Conservation (phyloP, 441 rosid species). For the Adansonia madagascariensis region DNA sequence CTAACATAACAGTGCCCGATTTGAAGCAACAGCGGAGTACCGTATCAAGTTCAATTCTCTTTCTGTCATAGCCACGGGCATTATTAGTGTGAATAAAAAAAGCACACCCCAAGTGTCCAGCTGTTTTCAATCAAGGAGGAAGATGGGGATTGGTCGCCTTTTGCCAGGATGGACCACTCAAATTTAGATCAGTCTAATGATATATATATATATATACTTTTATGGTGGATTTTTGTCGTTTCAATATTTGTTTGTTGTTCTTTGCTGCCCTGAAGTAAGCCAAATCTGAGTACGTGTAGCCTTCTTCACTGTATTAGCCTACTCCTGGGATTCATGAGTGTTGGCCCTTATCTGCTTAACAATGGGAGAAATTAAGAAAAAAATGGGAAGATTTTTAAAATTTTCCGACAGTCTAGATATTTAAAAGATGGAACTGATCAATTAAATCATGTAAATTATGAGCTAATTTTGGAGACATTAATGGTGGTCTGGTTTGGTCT, state of each 20-base stretch:
- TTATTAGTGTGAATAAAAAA: too few relatives aligned
- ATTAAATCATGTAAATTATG: not conserved
- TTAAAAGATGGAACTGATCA: not conserved
- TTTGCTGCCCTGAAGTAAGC: not conserved
- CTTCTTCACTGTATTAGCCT: not conserved
- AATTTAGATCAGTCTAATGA: not conserved
- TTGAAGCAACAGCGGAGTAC: not conserved
- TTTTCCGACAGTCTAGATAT: not conserved
- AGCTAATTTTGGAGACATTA: slow-evolving; percentile 2
- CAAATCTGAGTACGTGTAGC: not conserved
- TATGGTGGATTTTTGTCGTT: not conserved
- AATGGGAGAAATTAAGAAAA: not conserved
- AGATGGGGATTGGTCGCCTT: slow-evolving; percentile 3
- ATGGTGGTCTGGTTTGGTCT: not conserved
- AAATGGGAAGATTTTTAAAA: not conserved
- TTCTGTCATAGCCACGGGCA: slow-evolving; percentile 7
- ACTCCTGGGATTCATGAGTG: not conserved
- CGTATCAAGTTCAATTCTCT: not conserved
- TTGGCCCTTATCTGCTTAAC: not conserved
- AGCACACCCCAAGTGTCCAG: not conserved
- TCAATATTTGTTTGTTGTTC: not conserved
- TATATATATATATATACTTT: not conserved
- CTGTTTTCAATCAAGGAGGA: not conserved
- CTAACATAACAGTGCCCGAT: not conserved
- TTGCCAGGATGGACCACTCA: slow-evolving; percentile 18